Base-by-base conservation (phyloP, 2,329 filamentous ascomycete species). In the Neonectria coccinea region DNA sequence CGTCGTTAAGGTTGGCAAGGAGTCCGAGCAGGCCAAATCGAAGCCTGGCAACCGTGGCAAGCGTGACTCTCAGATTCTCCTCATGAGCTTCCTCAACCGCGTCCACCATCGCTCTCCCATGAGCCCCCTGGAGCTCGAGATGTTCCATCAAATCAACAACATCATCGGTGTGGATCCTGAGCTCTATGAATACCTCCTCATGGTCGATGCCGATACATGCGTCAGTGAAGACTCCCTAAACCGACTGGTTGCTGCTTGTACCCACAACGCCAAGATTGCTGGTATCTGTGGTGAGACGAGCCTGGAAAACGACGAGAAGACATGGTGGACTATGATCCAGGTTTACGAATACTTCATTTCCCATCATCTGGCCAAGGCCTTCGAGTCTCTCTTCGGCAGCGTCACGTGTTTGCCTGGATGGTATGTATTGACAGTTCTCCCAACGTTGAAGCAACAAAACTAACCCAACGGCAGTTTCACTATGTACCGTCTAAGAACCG, bases 301-400 rank as follows among this genome's bases (percentile, higher is more conserved):
- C 79, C 85, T 99, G 74, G 92, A 97, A 78, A 99, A 99, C 75
- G 95, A 97, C 78, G 93, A 97, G 74, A 88, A 91, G 70, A 94
- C 91, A 74, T 98, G 94, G 94, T 97, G 93, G 93, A 99, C 96
- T 12, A 99, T 99, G 96, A 99, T 99, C 75, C 96, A 99, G 79
- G 96, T 99, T 69, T 99, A 99, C 82, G 96, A 99, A 79, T 99
- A 99, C 84, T 99, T 94, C 79, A 99, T 99, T 76, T 98, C 96
- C 31, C 96, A 99, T 85, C 92, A 99, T 80, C 83, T 99, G 78
- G 86, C 96, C 58, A 99, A 99, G 83, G 93, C 96, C 67, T 99
- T 99, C 77, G 96, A 99, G 79, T 97, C 94, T 65, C 88, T 99
- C 65, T 99, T 99, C 76, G 96, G 94, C 76, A 97, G 93, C 79